Percentiles rank a stretch among this genome's conserved stretches.
Evolutionary conservation across 768 basidiomycete genomes (phyloP).

Genomic region (Tricholoma matsutake): DNA sequence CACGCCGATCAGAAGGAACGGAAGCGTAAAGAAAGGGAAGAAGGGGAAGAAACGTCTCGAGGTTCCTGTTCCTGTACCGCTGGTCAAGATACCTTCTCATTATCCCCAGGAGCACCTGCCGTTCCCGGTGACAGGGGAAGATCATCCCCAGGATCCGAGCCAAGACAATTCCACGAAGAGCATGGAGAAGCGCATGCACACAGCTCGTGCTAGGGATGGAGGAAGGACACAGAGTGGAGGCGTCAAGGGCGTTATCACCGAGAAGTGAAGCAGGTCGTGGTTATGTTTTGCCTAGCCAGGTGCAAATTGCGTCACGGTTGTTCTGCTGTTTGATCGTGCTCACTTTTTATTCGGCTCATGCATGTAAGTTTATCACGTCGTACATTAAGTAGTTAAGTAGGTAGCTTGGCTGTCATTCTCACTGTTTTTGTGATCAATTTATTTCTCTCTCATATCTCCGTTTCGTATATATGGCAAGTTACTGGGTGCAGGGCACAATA

Average conservation of each 20-base stretch:
- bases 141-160: conserved; percentile 17
- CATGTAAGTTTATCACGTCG: too few relatives aligned
- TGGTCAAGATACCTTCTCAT: conserved; percentile 34
- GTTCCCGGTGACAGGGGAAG: conserved; percentile 52
- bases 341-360: too few relatives aligned
- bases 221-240: conserved; percentile 85
- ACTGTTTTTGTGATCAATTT: too few relatives aligned
- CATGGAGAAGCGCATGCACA: conserved; percentile 57
- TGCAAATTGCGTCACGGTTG: too few relatives aligned
- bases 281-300: too few relatives aligned
- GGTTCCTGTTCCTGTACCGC: conserved; percentile 40
- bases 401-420: too few relatives aligned
- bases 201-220: conserved; percentile 70
- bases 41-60: conserved; percentile 42
- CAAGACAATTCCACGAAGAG: conserved; percentile 13
- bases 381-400: too few relatives aligned
- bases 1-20: conserved; percentile 13
- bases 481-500: too few relatives aligned
- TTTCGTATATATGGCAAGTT: too few relatives aligned
- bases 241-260: conserved; percentile 68
- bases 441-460: too few relatives aligned
- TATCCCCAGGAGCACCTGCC: conserved; percentile 47
- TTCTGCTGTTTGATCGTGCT: too few relatives aligned
- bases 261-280: conserved; percentile 14
- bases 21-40: conserved; percentile 27